Base-by-base conservation (phyloP, 2,329 filamentous ascomycete genomes). In the Hypoxylon sp. region DNA sequence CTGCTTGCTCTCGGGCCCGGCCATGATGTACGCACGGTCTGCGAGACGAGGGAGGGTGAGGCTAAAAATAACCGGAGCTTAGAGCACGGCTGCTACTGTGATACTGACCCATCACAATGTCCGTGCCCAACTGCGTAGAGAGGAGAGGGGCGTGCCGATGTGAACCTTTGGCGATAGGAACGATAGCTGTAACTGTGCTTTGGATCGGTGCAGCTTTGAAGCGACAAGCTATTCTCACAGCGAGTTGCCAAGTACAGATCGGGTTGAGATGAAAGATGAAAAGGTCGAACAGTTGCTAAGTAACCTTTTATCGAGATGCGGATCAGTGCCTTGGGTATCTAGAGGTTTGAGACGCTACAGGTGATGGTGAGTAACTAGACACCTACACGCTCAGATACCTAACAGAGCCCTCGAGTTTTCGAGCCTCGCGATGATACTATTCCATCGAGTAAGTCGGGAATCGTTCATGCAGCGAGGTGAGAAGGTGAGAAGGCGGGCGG, bases 11-110 rank as follows among this genome's bases (percentile, higher is more conserved):
- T 60, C 60, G 10, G 26, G 10, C 29, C 42, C 47, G 20, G 50
- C 53, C 60, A 60, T 60, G 38, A 17, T 27, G 48, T 37, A 10
- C 41, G 35, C n/a, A n/a, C n/a, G n/a, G n/a, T n/a, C n/a, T n/a
- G n/a, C n/a, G n/a, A n/a, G n/a, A n/a, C n/a, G n/a, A n/a, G n/a
- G 21, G 21, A 33, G 6, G 20, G n/a, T 20, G 23, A 40, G 24
- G 40, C 41, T 35, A 29, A 20, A 27, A n/a, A 24, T 7, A 26
- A 18, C 15, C 35, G 7, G 13, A 33, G 29, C 18, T 8, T 13
- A 37, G 18, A 48, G 33, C 26, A n/a, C 35, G 33, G 13, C 29
- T 27, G 21, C 46, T 10, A 40, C 11, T 18, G 21, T 17, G 21
- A 18, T n/a, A 27, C 31, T 35, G 29, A 40, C 41, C 47, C 57